Percentiles rank a stretch among this genome's conserved stretches.
These are phyloP conservation scores for Trichoderma pleuroti DNA, from an alignment of 2,329 filamentous ascomycete genomes.

Conservation along the genomic window DNA sequence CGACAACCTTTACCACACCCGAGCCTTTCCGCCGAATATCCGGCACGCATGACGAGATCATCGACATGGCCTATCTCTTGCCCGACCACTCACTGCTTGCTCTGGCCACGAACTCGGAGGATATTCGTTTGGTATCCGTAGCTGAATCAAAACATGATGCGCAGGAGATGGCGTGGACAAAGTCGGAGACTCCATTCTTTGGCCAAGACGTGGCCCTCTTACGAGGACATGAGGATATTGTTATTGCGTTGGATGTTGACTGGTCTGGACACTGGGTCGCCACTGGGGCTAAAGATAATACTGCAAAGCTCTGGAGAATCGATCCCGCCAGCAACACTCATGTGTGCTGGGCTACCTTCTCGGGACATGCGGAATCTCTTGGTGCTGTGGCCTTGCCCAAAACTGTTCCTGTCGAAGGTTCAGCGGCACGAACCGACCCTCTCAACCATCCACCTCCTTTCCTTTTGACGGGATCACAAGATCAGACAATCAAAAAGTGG, in stretches of 20 bases:
- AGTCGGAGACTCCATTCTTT: constrained; percentile 59
- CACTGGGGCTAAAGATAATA: constrained; percentile 96
- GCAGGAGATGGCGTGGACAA: constrained; percentile 24
- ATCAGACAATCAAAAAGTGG: constrained; percentile 94
- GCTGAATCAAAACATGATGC: constrained; percentile 35
- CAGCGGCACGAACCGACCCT: constrained; percentile 68
- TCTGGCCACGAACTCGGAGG: constrained; percentile 91
- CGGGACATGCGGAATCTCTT: constrained; percentile 89
- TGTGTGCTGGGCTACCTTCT: constrained; percentile 76
- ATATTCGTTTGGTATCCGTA: constrained; percentile 81
- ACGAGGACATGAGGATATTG: constrained; percentile 90
- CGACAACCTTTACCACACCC: constrained; percentile 36
- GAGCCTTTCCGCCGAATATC: constrained; percentile 74
- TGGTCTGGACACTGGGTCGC: constrained; percentile 97
- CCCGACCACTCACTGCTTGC: constrained; percentile 78
- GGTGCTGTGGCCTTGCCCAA: constrained; percentile 84
- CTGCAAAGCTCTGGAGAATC: constrained; percentile 83
- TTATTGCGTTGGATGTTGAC: constrained; percentile 90
- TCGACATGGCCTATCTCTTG: constrained; percentile 85
- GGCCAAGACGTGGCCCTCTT: constrained; percentile 84
- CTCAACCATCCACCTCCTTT: constrained; percentile 78
- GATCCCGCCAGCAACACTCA: constrained; percentile 73
- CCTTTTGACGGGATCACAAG: constrained; percentile 87
- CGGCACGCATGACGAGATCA: constrained; percentile 95
- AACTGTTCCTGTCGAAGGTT: constrained; percentile 61